Evolutionary conservation across 495 filamentous ascomycete species (phyloP).

Genomic region (Annulohypoxylon nitens): DNA sequence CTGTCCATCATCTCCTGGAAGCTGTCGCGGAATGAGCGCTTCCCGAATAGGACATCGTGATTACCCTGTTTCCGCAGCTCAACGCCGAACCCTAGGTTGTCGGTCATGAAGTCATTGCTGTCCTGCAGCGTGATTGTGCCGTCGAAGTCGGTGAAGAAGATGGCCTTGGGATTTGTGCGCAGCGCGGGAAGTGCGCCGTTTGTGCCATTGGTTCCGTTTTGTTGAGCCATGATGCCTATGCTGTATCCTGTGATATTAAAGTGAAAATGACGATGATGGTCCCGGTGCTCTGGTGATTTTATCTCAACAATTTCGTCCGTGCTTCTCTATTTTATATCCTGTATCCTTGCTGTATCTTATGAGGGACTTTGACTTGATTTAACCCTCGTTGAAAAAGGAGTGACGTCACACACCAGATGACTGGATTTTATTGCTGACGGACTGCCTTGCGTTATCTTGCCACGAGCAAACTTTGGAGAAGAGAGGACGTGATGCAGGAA

Average conservation of each 20-base stretch:
- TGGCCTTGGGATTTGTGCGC: conserved; percentile 79
- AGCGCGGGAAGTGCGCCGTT: conserved; percentile 62
- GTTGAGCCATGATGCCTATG: conserved; percentile 33
- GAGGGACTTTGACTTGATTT: conserved; percentile 13
- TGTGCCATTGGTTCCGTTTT: conserved; percentile 31
- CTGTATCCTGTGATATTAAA: neutral
- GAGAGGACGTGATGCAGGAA: neutral
- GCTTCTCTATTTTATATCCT: neutral
- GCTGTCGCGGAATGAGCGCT: conserved; percentile 80
- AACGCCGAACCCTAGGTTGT: conserved; percentile 86
- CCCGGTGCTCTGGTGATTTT: neutral
- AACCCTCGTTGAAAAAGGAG: conserved; percentile 8
- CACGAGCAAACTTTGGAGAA: conserved; percentile 20
- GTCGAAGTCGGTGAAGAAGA: conserved; percentile 99
- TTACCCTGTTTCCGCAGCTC: conserved; percentile 75
- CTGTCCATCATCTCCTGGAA: conserved; percentile 92
- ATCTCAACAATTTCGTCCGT: conserved; percentile 2
- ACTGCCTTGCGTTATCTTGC: conserved; percentile 20
- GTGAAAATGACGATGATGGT: neutral
- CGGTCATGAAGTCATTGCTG: conserved; percentile 95
- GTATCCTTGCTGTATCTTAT: conserved; percentile 6
- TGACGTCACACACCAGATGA: conserved; percentile 37
- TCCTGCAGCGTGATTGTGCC: conserved; percentile 93
- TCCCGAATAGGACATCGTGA: conserved; percentile 75
- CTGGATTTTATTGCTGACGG: neutral